phyloP scores from a whole-genome alignment of 169 alveolate genomes.

The Plasmodium blacklocki region DNA sequence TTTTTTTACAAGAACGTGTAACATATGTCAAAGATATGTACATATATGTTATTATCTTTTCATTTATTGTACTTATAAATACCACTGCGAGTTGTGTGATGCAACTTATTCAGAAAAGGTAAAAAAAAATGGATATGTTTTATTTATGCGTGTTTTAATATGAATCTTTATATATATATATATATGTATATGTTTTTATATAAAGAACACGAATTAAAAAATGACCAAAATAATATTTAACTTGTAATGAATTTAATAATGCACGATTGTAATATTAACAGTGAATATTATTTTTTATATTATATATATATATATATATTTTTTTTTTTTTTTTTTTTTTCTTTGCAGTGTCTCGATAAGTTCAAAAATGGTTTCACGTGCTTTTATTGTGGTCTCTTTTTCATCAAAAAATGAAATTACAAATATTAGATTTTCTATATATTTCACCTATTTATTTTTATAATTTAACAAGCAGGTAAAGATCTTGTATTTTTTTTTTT shows the following conservation, averaged over 20 bases:
- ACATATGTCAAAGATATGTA: conserved; percentile 31
- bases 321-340: conserved; percentile 26
- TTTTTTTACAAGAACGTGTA: conserved; percentile 29
- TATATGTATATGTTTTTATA: neutral
- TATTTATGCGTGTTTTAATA: neutral
- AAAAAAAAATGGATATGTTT: neutral
- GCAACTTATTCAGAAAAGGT: conserved; percentile 77
- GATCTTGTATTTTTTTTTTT: neutral
- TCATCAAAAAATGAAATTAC: conserved; percentile 9
- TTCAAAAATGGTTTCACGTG: conserved; percentile 67
- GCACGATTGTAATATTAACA: too few species aligned
- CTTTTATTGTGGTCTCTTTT: conserved; percentile 68
- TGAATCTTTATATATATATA: neutral
- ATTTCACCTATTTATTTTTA: too few species aligned
- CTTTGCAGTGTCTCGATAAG: conserved; percentile 40
- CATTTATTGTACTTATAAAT: conserved; percentile 48
- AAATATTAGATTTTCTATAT: too few species aligned
- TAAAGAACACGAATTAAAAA: too few species aligned
- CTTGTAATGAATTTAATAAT: too few species aligned
- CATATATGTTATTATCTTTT: conserved; percentile 58
- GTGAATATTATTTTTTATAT: neutral
- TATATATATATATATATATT: too few species aligned
- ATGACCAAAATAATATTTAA: too few species aligned
- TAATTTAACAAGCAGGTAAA: too few species aligned
- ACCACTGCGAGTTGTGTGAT: conserved; percentile 73